Evolutionary conservation across 495 filamentous ascomycete species (phyloP).

Genomic region (Aspergillus ellipticus): DNA sequence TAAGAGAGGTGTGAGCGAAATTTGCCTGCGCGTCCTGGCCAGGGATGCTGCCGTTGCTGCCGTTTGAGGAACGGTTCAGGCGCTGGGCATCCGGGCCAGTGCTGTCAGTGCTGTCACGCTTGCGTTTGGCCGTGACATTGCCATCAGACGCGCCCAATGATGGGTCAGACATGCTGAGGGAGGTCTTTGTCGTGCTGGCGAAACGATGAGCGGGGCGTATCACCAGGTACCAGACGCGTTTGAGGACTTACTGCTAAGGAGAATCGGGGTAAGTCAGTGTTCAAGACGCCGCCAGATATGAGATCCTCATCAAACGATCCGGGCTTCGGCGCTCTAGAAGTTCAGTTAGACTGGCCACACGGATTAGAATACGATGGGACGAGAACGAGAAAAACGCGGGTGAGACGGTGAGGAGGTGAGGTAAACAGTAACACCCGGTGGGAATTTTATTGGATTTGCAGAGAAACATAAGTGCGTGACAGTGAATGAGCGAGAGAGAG

Average conservation of each 20-base stretch:
- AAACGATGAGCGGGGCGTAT: too few species aligned
- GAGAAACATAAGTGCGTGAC: too few species aligned
- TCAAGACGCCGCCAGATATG: too few species aligned
- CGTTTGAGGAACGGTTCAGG: slow-evolving; percentile 42
- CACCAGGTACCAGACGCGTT: too few species aligned
- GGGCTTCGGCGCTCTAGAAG: too few species aligned
- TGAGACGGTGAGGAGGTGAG: too few species aligned
- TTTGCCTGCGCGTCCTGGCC: slow-evolving; percentile 35
- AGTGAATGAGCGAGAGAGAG: not conserved
- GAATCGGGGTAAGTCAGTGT: too few species aligned
- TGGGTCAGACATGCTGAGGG: slow-evolving; percentile 40
- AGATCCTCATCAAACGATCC: too few species aligned
- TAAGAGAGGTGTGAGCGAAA: slow-evolving; percentile 36
- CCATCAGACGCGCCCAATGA: slow-evolving; percentile 37
- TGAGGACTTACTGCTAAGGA: not conserved
- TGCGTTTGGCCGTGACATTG: slow-evolving; percentile 40
- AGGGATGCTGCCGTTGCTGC: slow-evolving; percentile 44
- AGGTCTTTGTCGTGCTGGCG: too few species aligned
- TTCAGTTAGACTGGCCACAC: not conserved
- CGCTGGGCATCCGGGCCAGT: slow-evolving; percentile 42
- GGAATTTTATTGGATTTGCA: too few species aligned
- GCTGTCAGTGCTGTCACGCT: slow-evolving; percentile 43
- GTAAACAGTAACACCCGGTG: too few species aligned
- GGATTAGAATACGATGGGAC: not conserved
- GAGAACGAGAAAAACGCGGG: not conserved